These are phyloP conservation scores for Backusella westeae DNA, from an alignment of 192 early-diverging fungal genomes.

Conservation along the genomic window DNA sequence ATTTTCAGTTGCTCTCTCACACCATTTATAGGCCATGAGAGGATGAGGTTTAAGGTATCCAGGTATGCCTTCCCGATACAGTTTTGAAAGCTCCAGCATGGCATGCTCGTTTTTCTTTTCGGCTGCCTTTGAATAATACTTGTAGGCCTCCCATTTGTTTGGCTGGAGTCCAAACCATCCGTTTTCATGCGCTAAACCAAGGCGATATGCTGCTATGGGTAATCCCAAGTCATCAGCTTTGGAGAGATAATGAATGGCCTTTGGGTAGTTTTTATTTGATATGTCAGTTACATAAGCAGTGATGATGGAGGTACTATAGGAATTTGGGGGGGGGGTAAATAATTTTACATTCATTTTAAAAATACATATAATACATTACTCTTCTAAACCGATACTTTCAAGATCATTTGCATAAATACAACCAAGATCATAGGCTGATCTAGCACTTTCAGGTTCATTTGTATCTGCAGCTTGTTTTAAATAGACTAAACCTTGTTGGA, in stretches of 20 bases:
- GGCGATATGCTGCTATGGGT: slow-evolving; percentile 65
- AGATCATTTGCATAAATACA: slow-evolving; percentile 75
- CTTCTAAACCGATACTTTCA: slow-evolving; percentile 46
- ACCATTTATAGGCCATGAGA: slow-evolving; percentile 74
- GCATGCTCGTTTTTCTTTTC: slow-evolving; percentile 75
- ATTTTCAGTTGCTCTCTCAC: slow-evolving; percentile 73
- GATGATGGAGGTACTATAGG: background rate
- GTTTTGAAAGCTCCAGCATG: slow-evolving; percentile 83
- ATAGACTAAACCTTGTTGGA: slow-evolving; percentile 80
- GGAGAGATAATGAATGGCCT: slow-evolving; percentile 66
- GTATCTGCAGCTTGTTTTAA: slow-evolving; percentile 69
- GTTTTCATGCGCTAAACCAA: slow-evolving; percentile 80
- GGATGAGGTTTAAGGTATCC: slow-evolving; percentile 3
- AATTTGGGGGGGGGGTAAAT: background rate
- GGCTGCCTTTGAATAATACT: slow-evolving; percentile 81
- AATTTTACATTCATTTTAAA: background rate
- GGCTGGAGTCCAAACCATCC: slow-evolving; percentile 63
- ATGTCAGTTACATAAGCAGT: background rate
- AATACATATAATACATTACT: background rate
- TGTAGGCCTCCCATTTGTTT: slow-evolving; percentile 65
- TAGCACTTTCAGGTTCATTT: slow-evolving; percentile 57
- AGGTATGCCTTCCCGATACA: slow-evolving; percentile 72
- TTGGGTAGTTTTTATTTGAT: slow-evolving; percentile 58
- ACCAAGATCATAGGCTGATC: slow-evolving; percentile 78
- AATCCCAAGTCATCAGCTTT: slow-evolving; percentile 75